phyloP scores from a whole-genome alignment of 148 eudicot species.

The Euryodendron excelsum region DNA sequence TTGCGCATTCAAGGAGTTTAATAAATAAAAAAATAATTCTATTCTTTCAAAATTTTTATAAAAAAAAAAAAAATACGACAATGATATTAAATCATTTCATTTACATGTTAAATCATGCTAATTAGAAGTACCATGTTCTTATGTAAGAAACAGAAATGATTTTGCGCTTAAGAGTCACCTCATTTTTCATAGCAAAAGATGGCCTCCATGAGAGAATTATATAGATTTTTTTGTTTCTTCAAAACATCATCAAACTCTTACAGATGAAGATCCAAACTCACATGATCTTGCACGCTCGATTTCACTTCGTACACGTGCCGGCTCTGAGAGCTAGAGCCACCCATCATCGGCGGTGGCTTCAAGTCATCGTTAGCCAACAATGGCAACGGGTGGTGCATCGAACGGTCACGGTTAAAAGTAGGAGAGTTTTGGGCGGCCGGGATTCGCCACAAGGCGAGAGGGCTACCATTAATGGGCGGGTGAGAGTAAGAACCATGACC shows the following conservation, averaged over 20 bases:
- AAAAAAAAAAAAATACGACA: neutral
- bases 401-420: constrained; percentile 33
- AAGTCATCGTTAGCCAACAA: constrained; percentile 17
- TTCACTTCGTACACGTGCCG: constrained; percentile 26
- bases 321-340: constrained; percentile 31
- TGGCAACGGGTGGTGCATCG: constrained; percentile 28
- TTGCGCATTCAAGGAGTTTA: neutral
- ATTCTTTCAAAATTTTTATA: too few species aligned
- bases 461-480: constrained; percentile 67
- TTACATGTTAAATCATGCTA: neutral
- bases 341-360: constrained; percentile 17
- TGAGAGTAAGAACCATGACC: constrained; percentile 16
- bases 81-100: constrained; percentile 7
- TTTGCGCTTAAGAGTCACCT: neutral
- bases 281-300: constrained; percentile 53
- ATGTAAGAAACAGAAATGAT: neutral
- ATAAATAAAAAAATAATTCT: neutral
- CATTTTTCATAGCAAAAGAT: constrained; percentile 1
- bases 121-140: neutral
- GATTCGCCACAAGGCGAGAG: constrained; percentile 63
- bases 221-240: neutral
- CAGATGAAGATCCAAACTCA: constrained; percentile 98
- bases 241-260: constrained; percentile 24
- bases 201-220: neutral
- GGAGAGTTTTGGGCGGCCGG: constrained; percentile 36